Conservation (phyloP, 1,284 basidiomycete species). For the Apiotrichum porosum region DNA sequence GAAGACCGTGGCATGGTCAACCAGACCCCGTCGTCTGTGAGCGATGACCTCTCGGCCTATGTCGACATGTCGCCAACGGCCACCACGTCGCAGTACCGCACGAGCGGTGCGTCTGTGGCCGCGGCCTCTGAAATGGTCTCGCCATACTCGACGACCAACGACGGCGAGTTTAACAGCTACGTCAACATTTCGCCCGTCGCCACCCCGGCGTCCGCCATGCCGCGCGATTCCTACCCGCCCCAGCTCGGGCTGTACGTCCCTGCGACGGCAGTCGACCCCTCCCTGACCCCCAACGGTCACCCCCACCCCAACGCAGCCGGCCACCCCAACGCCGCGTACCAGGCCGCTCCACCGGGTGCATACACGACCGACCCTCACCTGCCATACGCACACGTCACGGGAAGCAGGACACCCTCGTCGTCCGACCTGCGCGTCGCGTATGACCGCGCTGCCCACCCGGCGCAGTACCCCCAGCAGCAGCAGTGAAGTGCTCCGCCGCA, state of each 20-base stretch:
- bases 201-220: background rate
- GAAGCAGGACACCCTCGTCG: background rate
- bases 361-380: background rate
- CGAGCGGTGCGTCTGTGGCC: background rate
- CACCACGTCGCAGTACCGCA: background rate
- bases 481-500: too few relatives aligned
- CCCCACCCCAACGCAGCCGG: too few relatives aligned
- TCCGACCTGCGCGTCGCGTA: constrained; percentile 2
- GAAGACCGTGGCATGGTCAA: constrained; percentile 6
- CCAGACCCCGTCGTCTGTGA: background rate
- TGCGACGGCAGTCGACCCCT: background rate
- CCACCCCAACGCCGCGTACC: too few relatives aligned
- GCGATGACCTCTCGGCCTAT: constrained; percentile 2
- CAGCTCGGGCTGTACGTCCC: constrained; percentile 1
- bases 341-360: background rate
- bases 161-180: constrained; percentile 7
- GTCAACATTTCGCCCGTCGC: constrained; percentile 8
- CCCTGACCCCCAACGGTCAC: background rate
- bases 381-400: background rate
- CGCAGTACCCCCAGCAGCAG: background rate
- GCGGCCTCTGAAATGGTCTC: background rate
- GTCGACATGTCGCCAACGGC: constrained; percentile 1
- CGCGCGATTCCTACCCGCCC: background rate
- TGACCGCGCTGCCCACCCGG: background rate
- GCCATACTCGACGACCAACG: background rate